Evolutionary conservation across 495 filamentous ascomycete genomes (phyloP).

Genomic region (Hapsidospora chrysogenum): DNA sequence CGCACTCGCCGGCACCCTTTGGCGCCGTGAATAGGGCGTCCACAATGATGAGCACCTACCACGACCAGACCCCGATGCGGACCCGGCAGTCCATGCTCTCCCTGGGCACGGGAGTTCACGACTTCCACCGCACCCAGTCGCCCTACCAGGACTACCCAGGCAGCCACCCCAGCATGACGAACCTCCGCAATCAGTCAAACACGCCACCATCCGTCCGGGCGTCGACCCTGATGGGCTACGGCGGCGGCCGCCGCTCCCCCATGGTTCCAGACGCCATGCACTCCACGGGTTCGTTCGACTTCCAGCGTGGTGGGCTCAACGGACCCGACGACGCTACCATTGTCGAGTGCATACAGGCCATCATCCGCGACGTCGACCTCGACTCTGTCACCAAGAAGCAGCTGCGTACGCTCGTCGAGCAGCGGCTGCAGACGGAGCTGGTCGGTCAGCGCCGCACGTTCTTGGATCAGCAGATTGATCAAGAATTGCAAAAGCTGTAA

Average conservation of each 20-base stretch:
- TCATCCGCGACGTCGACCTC: conserved; percentile 79
- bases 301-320: conserved; percentile 40
- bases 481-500: conserved; percentile 85
- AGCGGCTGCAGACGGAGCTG: conserved; percentile 75
- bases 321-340: conserved; percentile 67
- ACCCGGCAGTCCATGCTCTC: conserved; percentile 34
- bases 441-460: conserved; percentile 66
- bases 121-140: conserved; percentile 13
- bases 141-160: conserved; percentile 33
- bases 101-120: conserved; percentile 21
- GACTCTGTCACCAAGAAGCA: conserved; percentile 98
- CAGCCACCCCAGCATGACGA: conserved; percentile 14
- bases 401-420: conserved; percentile 79
- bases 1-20: conserved; percentile 59
- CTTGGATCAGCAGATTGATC: conserved; percentile 82
- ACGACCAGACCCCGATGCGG: conserved; percentile 18
- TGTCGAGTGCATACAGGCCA: conserved; percentile 62
- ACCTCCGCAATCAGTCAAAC: conserved; percentile 17
- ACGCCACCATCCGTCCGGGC: conserved; percentile 7
- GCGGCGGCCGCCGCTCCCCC: conserved; percentile 19
- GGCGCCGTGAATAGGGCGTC: conserved; percentile 24
- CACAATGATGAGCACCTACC: conserved; percentile 16
- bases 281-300: conserved; percentile 60
- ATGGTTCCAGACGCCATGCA: conserved; percentile 24
- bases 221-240: conserved; percentile 23